Evolutionary conservation across 2,329 filamentous ascomycete genomes (phyloP).

Genomic region (Harringtonia lauricola): DNA sequence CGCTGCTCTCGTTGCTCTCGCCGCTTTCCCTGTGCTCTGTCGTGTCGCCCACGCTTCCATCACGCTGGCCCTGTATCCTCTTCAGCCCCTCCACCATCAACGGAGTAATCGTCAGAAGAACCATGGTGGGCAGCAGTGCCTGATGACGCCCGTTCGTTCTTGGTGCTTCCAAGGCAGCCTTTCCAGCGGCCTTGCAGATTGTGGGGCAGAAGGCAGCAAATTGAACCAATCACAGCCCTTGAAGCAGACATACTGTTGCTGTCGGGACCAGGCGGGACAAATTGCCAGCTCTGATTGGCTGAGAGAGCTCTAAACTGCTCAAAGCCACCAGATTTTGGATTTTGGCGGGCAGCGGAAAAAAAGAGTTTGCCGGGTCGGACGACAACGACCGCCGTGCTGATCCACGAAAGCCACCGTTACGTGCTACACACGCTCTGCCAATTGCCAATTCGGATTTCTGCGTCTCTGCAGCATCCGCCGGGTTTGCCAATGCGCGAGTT

Average conservation of each 20-base stretch:
- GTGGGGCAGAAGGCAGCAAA: background rate
- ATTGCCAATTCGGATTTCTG: too few species aligned
- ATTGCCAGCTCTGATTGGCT: background rate
- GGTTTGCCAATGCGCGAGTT: too few species aligned
- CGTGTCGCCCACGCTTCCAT: too few species aligned
- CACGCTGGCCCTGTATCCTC: constrained; percentile 8
- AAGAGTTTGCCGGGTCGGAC: too few species aligned
- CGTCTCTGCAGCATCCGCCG: too few species aligned
- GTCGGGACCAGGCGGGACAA: background rate
- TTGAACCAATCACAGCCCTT: too few species aligned
- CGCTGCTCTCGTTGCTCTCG: background rate
- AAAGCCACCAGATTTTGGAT: background rate
- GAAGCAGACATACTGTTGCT: too few species aligned
- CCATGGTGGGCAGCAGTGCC: constrained; percentile 38
- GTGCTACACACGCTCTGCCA: too few species aligned
- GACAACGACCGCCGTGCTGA: too few species aligned
- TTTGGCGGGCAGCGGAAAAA: too few species aligned
- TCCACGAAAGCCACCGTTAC: too few species aligned
- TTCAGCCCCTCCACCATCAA: constrained; percentile 53
- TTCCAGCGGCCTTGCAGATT: background rate
- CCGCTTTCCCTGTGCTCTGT: too few species aligned
- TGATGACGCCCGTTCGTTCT: background rate
- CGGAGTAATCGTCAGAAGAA: constrained; percentile 65
- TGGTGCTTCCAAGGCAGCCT: background rate
- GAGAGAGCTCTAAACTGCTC: background rate